A percentile compares a stretch with the other conserved stretches of the same genome.
Evolutionary conservation across 345 rosid genomes (phyloP).

Genomic region (Populus euphratica): DNA sequence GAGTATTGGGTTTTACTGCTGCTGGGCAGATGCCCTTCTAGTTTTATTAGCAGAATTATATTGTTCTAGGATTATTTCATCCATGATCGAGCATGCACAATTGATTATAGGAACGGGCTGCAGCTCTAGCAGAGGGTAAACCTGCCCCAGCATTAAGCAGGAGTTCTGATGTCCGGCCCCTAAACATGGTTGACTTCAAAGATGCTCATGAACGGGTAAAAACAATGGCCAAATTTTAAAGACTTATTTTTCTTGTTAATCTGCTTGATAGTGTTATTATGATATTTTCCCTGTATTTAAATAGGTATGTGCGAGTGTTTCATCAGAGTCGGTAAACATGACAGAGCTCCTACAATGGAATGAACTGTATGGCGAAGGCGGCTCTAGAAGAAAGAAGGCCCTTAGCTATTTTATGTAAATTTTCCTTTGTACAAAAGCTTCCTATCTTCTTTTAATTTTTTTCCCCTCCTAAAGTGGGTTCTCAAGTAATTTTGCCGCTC

Average conservation of each 20-base stretch:
- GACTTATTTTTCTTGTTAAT: not conserved
- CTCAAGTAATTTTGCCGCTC: slow-evolving; percentile 30
- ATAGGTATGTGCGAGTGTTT: slow-evolving; percentile 86
- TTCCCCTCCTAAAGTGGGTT: slow-evolving; percentile 19
- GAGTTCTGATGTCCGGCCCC: slow-evolving; percentile 64
- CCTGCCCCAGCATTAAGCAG: slow-evolving; percentile 67
- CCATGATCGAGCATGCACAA: not conserved
- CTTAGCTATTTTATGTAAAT: slow-evolving; percentile 82
- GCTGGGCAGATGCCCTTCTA: not conserved
- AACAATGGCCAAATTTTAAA: not conserved
- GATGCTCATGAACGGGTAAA: slow-evolving; percentile 79
- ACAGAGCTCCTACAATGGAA: slow-evolving; percentile 80
- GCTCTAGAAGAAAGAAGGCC: slow-evolving; percentile 70
- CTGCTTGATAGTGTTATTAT: not conserved
- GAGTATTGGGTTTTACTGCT: not conserved
- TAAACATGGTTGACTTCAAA: slow-evolving; percentile 77
- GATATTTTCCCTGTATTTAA: not conserved
- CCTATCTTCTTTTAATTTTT: slow-evolving; percentile 10
- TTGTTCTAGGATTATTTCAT: not conserved
- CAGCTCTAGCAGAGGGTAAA: slow-evolving; percentile 71
- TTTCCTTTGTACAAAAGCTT: slow-evolving; percentile 39
- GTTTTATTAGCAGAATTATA: not conserved
- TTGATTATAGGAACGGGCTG: slow-evolving; percentile 57
- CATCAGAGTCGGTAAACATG: slow-evolving; percentile 81
- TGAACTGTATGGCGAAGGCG: slow-evolving; percentile 85